Evolutionary conservation across 441 rosid species (phyloP).

Genomic region (Geranium incanum): DNA sequence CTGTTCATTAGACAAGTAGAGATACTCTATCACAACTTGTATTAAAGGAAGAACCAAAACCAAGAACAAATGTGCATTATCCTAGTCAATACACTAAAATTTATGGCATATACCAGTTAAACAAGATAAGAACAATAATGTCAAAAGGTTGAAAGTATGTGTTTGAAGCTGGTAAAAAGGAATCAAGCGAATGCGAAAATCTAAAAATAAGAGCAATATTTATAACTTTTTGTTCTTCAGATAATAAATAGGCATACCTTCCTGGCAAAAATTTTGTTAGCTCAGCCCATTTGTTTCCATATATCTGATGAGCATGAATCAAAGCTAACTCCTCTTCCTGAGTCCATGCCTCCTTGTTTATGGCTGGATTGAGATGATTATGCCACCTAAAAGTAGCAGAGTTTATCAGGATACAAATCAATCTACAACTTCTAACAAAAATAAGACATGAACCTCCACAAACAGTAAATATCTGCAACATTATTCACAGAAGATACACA

Average conservation of each 20-base stretch:
- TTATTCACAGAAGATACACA: too few species aligned
- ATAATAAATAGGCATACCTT: slow-evolving; percentile 47
- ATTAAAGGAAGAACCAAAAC: background rate
- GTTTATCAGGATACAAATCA: background rate
- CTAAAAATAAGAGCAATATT: background rate
- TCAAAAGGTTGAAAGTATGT: background rate
- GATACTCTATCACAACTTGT: background rate
- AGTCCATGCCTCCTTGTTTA: slow-evolving; percentile 98
- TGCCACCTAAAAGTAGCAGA: slow-evolving; percentile 51
- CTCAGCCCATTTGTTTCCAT: slow-evolving; percentile 99
- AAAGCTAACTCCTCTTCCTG: slow-evolving; percentile 94
- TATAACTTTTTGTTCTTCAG: background rate
- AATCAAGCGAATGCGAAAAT: background rate
- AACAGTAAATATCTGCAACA: background rate
- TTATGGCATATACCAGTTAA: background rate
- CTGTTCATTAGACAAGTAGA: slow-evolving; percentile 43
- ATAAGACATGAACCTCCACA: background rate
- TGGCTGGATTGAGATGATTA: slow-evolving; percentile 94
- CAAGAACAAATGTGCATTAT: background rate
- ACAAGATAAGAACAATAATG: background rate
- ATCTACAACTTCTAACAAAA: slow-evolving; percentile 5
- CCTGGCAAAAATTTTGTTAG: slow-evolving; percentile 94
- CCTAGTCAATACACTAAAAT: background rate
- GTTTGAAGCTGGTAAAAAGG: background rate
- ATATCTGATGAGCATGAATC: slow-evolving; percentile 92